Percentiles rank a stretch among this genome's conserved stretches.
Evolutionary conservation across 768 basidiomycete species (phyloP).

Genomic region (Xerocomellus amylosporus): DNA sequence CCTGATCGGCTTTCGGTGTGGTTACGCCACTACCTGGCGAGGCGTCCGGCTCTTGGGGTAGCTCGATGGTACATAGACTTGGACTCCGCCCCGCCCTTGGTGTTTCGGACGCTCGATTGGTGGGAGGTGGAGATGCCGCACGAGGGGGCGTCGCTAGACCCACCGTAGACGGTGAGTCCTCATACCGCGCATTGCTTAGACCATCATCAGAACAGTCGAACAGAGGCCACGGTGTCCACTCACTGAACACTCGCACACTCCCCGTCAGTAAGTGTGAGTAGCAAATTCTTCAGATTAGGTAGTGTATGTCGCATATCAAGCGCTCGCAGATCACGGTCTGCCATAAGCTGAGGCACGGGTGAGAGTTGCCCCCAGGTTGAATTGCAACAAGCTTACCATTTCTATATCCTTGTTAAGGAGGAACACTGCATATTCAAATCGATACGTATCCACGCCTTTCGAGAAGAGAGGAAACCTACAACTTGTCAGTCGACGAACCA

Average conservation of each 20-base stretch:
- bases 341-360: conserved; percentile 66
- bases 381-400: conserved; percentile 49
- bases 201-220: conserved; percentile 10
- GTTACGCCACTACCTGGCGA: conserved; percentile 54
- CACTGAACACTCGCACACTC: conserved; percentile 50
- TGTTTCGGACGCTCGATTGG: conserved; percentile 21
- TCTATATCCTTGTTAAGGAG: conserved; percentile 97
- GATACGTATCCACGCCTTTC: conserved; percentile 91
- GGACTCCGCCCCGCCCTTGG: conserved; percentile 27
- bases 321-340: conserved; percentile 81
- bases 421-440: conserved; percentile 97
- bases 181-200: conserved; percentile 15
- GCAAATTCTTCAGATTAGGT: conserved; percentile 91
- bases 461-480: conserved; percentile 92
- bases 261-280: conserved; percentile 80
- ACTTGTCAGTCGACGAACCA: conserved; percentile 9
- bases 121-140: conserved; percentile 13
- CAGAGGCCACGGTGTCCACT: conserved; percentile 22
- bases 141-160: conserved; percentile 27
- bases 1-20: conserved; percentile 48
- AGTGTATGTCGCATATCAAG: conserved; percentile 94
- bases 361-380: neutral
- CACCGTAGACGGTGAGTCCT: conserved; percentile 22
- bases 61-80: conserved; percentile 10
- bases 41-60: conserved; percentile 36